Evolutionary conservation across 75 land plant species (phyloP).

Genomic region (Selaginella moellendorffii): DNA sequence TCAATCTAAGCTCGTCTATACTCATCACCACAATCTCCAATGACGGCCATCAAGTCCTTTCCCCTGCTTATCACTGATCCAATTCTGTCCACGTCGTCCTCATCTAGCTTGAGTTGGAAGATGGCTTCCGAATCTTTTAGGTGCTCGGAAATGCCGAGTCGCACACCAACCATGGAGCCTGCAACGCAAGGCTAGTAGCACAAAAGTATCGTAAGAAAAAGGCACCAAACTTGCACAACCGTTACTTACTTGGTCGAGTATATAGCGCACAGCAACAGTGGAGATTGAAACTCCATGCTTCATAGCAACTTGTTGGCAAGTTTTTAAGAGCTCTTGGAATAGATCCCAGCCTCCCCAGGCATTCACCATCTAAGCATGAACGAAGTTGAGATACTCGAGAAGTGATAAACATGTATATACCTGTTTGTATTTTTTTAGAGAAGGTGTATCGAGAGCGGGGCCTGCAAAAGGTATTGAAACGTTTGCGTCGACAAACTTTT

Average conservation of each 20-base stretch:
- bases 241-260: constrained; percentile 63
- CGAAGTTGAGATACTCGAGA: no score
- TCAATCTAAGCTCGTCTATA: constrained; percentile 50
- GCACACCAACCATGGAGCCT: constrained; percentile 85
- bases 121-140: constrained; percentile 51
- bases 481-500: constrained; percentile 81
- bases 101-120: constrained; percentile 61
- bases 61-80: constrained; percentile 42
- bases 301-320: constrained; percentile 46
- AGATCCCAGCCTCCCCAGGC: constrained; percentile 90
- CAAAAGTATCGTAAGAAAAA: constrained; percentile 19
- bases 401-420: constrained; percentile 22
- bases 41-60: constrained; percentile 50
- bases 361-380: neutral
- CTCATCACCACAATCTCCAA: constrained; percentile 97
- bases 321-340: constrained; percentile 67
- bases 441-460: constrained; percentile 86
- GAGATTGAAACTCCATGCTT: constrained; percentile 84
- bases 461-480: constrained; percentile 73
- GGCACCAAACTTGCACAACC: neutral
- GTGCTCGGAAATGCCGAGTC: constrained; percentile 80
- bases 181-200: constrained; percentile 81
- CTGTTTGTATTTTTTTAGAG: constrained; percentile 89
- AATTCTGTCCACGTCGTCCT: constrained; percentile 56
- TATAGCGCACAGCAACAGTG: constrained; percentile 77